These are phyloP conservation scores for Quercus suber DNA, from an alignment of 306 rosid species.

Conservation along the genomic window DNA sequence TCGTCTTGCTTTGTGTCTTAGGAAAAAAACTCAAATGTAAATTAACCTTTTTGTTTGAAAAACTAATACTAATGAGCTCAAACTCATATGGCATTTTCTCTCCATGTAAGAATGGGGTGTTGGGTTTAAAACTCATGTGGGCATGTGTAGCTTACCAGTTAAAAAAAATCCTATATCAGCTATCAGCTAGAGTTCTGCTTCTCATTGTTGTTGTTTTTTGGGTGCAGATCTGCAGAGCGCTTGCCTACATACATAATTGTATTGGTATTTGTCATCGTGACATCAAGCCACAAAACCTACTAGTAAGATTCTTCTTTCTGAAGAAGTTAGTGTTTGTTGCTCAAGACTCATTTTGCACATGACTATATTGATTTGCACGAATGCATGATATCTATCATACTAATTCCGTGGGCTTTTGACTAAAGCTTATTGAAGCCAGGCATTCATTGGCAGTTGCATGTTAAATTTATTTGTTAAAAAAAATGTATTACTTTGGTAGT, in stretches of 20 bases:
- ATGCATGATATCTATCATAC: neutral
- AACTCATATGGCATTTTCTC: too few relatives aligned
- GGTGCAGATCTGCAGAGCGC: constrained; percentile 94
- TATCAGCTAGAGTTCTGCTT: neutral
- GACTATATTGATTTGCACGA: neutral
- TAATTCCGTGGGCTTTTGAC: neutral
- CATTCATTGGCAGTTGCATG: neutral
- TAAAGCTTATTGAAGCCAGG: neutral
- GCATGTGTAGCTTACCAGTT: too few relatives aligned
- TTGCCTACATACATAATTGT: constrained; percentile 94
- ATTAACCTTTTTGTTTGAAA: too few relatives aligned
- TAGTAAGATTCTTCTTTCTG: constrained; percentile 47
- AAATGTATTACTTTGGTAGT: constrained; percentile 5
- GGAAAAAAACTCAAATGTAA: too few relatives aligned
- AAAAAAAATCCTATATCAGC: neutral
- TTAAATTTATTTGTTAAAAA: neutral
- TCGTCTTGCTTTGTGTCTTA: too few relatives aligned
- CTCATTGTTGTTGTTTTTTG: constrained; percentile 18
- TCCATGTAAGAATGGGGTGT: too few relatives aligned
- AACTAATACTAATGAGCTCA: too few relatives aligned
- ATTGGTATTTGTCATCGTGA: constrained; percentile 97
- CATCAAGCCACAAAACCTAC: constrained; percentile 97
- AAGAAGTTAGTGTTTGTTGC: neutral
- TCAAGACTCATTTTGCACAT: neutral
- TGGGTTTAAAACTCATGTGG: too few relatives aligned